Percentiles rank a stretch among this genome's conserved stretches.
phyloP scores from a whole-genome alignment of 441 rosid genomes.

The Capsella rubella region DNA sequence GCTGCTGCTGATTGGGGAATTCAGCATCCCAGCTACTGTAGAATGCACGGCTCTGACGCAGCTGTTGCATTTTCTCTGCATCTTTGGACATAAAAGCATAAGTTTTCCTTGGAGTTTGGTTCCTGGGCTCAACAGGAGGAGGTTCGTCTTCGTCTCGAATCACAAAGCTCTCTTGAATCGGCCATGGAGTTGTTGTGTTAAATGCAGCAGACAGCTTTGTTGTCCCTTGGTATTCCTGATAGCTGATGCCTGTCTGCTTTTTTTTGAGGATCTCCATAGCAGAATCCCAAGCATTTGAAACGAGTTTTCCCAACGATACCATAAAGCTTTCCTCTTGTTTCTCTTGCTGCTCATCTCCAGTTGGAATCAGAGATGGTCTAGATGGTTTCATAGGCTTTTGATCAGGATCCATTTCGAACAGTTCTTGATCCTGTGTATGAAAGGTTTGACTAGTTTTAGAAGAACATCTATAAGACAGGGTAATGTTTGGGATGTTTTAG shows the following conservation, averaged over 20 bases:
- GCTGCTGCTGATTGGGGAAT: slow-evolving; percentile 61
- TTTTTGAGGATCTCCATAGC: slow-evolving; percentile 60
- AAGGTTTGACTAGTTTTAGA: background rate
- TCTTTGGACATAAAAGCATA: slow-evolving; percentile 96
- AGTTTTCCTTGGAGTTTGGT: slow-evolving; percentile 84
- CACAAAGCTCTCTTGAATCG: slow-evolving; percentile 90
- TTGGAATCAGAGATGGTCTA: slow-evolving; percentile 91
- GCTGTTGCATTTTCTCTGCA: slow-evolving; percentile 83
- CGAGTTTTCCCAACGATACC: slow-evolving; percentile 72
- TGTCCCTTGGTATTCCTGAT: slow-evolving; percentile 29
- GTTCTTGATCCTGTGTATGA: slow-evolving; percentile 59
- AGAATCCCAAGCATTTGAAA: slow-evolving; percentile 59
- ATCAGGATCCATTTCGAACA: slow-evolving; percentile 45
- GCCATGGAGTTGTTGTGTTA: slow-evolving; percentile 64
- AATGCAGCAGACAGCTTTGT: slow-evolving; percentile 37
- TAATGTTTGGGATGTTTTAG: background rate
- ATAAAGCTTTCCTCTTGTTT: slow-evolving; percentile 82
- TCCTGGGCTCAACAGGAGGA: slow-evolving; percentile 79
- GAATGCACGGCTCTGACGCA: slow-evolving; percentile 83
- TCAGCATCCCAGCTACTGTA: slow-evolving; percentile 80
- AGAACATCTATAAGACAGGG: slow-evolving; percentile 9
- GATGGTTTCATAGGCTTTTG: slow-evolving; percentile 67
- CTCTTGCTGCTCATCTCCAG: slow-evolving; percentile 63
- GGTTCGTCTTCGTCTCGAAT: slow-evolving; percentile 91
- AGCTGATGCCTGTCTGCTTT: slow-evolving; percentile 24